Conservation (phyloP, 2,329 filamentous ascomycete genomes). For the Nectriaceae sp. region DNA sequence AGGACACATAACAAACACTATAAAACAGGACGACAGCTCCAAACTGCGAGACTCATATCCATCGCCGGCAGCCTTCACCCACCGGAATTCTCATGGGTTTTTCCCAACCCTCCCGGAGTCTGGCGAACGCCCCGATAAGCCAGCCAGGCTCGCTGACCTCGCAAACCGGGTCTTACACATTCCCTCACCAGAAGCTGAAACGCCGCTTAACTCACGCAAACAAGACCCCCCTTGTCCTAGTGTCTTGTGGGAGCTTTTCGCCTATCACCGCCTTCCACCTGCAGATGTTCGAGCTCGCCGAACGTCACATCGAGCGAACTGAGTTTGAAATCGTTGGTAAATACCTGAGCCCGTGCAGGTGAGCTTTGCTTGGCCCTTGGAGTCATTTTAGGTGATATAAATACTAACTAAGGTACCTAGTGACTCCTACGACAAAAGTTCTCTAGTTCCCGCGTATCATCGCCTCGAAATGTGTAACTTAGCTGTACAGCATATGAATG, state of each 20-base stretch:
- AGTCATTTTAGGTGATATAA: too few species aligned
- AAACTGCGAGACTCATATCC: too few species aligned
- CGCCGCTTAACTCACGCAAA: conserved; percentile 52
- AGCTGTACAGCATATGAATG: conserved; percentile 70
- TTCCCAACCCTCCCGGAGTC: too few species aligned
- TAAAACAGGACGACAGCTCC: too few species aligned
- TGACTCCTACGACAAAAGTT: conserved; percentile 48
- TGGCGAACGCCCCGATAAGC: too few species aligned
- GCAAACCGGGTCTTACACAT: too few species aligned
- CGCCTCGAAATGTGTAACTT: conserved; percentile 73
- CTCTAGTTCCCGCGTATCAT: conserved; percentile 27
- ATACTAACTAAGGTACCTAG: too few species aligned
- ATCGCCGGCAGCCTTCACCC: too few species aligned
- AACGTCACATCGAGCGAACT: conserved; percentile 69
- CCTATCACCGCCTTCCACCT: conserved; percentile 76
- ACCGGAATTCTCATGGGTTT: too few species aligned
- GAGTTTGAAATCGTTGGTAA: conserved; percentile 81
- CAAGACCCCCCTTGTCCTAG: conserved; percentile 65
- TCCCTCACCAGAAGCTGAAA: conserved; percentile 59
- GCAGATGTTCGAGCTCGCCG: conserved; percentile 82
- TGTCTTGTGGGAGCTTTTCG: conserved; percentile 69
- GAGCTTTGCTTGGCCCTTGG: too few species aligned
- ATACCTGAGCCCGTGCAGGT: conserved; percentile 53
- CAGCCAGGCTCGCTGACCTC: too few species aligned
- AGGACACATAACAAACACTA: too few species aligned